phyloP scores from a whole-genome alignment of 495 filamentous ascomycete genomes.

The Immersiella caudata region DNA sequence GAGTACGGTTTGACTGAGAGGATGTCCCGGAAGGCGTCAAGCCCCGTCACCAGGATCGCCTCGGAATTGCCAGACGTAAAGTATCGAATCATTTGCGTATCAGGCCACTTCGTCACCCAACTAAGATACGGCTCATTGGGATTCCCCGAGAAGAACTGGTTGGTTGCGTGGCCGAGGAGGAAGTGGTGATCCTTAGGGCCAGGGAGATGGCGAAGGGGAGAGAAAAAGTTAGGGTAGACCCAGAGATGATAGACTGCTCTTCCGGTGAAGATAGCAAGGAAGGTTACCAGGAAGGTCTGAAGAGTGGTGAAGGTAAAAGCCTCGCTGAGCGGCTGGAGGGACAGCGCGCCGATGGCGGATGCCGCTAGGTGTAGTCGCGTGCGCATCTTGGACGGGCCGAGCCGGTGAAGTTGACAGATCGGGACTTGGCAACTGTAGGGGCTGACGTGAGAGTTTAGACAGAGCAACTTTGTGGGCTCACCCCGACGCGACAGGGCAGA shows the following conservation, averaged over 20 bases:
- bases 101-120: conserved; percentile 12
- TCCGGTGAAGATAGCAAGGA: not conserved
- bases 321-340: not conserved
- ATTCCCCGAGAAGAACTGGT: conserved; percentile 4
- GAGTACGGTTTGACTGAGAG: not conserved
- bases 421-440: too few species aligned
- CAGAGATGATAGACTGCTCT: not conserved
- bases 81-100: conserved; percentile 5
- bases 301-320: not conserved
- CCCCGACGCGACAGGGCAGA: too few species aligned
- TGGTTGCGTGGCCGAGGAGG: not conserved
- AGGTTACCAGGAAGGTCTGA: not conserved
- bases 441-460: too few species aligned
- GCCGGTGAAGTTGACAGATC: too few species aligned
- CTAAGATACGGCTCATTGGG: conserved; percentile 9
- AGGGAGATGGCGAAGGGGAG: conserved; percentile 1
- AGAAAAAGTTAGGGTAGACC: conserved; percentile 3
- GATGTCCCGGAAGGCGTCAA: conserved; percentile 3
- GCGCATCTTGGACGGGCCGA: not conserved
- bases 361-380: not conserved
- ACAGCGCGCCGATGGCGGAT: not conserved
- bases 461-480: too few species aligned
- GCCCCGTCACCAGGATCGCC: conserved; percentile 4
- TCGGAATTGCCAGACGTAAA: conserved; percentile 2
- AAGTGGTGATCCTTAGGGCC: conserved; percentile 6